Conservation (phyloP, 106 monocot species). For the Dendrobium officinale region DNA sequence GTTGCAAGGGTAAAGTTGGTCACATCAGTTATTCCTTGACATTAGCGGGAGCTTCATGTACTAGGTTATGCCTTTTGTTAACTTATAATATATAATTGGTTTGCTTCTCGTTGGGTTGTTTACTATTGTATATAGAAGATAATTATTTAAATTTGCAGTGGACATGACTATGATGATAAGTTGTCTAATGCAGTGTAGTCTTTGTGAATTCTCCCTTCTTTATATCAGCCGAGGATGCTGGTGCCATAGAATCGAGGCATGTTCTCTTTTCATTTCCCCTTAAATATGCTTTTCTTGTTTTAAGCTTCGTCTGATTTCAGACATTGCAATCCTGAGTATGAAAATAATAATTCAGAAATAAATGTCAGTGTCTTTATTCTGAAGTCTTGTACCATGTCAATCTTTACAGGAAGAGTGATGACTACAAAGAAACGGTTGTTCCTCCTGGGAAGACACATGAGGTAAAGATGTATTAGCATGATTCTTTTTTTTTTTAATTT, state of each 20-base stretch:
- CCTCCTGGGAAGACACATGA: constrained; percentile 79
- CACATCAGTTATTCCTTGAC: not conserved
- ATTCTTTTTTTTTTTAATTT: not conserved
- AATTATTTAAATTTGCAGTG: not conserved
- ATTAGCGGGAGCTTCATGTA: not conserved
- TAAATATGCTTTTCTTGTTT: not conserved
- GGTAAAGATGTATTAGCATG: constrained; percentile 31
- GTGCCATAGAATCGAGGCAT: constrained; percentile 70
- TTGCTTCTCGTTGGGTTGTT: not conserved
- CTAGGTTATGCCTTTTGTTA: not conserved
- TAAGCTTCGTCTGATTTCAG: not conserved
- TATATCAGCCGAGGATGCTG: constrained; percentile 97
- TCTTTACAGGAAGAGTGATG: constrained; percentile 63
- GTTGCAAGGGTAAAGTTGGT: not conserved
- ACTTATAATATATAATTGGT: not conserved
- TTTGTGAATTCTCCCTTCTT: constrained; percentile 94
- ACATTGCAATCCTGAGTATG: not conserved
- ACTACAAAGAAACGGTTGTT: constrained; percentile 76
- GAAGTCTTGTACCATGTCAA: not conserved
- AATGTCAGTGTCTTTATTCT: constrained; percentile 2
- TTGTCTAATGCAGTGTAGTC: constrained; percentile 58
- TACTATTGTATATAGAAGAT: not conserved
- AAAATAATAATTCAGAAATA: not conserved
- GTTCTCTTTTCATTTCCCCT: constrained; percentile 6
- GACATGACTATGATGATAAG: not conserved